Evolutionary conservation across 1,284 basidiomycete genomes (phyloP).

Genomic region (Exobasidium rhododendri): DNA sequence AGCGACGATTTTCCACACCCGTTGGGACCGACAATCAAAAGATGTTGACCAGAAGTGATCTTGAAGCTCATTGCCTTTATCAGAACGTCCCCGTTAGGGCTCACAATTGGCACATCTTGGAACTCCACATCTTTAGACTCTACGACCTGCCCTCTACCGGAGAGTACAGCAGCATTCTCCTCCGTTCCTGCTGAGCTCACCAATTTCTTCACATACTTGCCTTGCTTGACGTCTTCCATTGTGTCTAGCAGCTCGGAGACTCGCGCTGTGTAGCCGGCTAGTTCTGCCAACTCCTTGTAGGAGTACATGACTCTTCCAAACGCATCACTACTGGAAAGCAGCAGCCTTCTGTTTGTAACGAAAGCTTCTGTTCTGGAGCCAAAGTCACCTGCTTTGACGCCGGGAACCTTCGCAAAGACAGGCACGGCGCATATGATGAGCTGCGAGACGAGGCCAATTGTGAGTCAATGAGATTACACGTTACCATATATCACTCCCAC

Average conservation of each 20-base stretch:
- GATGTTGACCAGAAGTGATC: conserved; percentile 78
- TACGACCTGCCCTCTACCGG: conserved; percentile 69
- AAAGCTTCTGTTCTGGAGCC: conserved; percentile 60
- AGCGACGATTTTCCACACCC: conserved; percentile 63
- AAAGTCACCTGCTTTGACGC: conserved; percentile 55
- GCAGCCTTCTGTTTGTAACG: conserved; percentile 77
- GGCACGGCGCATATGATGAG: conserved; percentile 89
- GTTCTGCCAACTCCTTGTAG: conserved; percentile 77
- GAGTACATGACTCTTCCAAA: conserved; percentile 88
- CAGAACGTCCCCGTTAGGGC: conserved; percentile 90
- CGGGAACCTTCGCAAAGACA: conserved; percentile 83
- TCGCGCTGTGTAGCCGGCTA: conserved; percentile 74
- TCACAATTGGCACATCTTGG: conserved; percentile 88
- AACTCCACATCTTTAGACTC: conserved; percentile 71
- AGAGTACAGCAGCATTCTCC: conserved; percentile 78
- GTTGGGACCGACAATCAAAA: conserved; percentile 62
- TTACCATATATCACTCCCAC: too few relatives aligned
- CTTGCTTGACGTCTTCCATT: conserved; percentile 80
- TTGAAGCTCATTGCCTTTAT: conserved; percentile 75
- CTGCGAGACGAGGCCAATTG: conserved; percentile 15
- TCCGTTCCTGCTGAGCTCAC: conserved; percentile 66
- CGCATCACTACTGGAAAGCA: conserved; percentile 89
- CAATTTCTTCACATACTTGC: conserved; percentile 85
- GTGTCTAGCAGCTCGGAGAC: conserved; percentile 85
- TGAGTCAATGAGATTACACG: too few relatives aligned